phyloP scores from a whole-genome alignment of 345 rosid species.

The Orychophragmus violaceus region DNA sequence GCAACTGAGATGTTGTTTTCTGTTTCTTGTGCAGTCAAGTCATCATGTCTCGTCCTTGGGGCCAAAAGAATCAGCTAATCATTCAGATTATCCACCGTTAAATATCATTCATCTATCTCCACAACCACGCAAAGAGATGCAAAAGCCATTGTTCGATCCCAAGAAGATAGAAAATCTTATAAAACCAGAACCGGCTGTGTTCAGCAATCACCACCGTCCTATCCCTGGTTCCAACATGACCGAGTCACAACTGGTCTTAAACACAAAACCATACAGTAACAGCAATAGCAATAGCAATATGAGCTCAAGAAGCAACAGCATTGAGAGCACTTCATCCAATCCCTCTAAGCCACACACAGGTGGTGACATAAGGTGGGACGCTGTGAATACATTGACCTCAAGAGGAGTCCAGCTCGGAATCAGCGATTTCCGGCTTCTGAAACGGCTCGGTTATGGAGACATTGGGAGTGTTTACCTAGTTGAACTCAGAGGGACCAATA shows the following conservation, averaged over 20 bases:
- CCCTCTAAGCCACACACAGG: slow-evolving; percentile 84
- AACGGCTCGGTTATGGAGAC: slow-evolving; percentile 86
- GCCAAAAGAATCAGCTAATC: slow-evolving; percentile 28
- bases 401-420: slow-evolving; percentile 55
- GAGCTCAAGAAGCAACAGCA: slow-evolving; percentile 51
- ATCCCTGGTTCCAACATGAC: slow-evolving; percentile 27
- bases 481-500: slow-evolving; percentile 61
- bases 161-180: slow-evolving; percentile 40
- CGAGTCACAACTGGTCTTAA: not conserved
- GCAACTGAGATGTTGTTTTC: not conserved
- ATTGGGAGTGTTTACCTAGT: slow-evolving; percentile 74
- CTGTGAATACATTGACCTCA: slow-evolving; percentile 43
- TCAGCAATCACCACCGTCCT: slow-evolving; percentile 22
- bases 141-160: slow-evolving; percentile 31
- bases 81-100: slow-evolving; percentile 17
- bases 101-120: slow-evolving; percentile 20
- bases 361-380: slow-evolving; percentile 84
- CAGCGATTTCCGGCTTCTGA: slow-evolving; percentile 69
- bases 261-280: slow-evolving; percentile 14
- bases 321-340: slow-evolving; percentile 52
- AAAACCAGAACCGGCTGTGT: slow-evolving; percentile 23
- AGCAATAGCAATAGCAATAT: slow-evolving; percentile 23
- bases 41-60: slow-evolving; percentile 22
- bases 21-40: slow-evolving; percentile 31
- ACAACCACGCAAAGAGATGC: slow-evolving; percentile 35